Evolutionary conservation across 192 early-diverging fungal species (phyloP), one percentile per base, ranked within the genome.

Genomic region (Rhizophagus clarus): DNA sequence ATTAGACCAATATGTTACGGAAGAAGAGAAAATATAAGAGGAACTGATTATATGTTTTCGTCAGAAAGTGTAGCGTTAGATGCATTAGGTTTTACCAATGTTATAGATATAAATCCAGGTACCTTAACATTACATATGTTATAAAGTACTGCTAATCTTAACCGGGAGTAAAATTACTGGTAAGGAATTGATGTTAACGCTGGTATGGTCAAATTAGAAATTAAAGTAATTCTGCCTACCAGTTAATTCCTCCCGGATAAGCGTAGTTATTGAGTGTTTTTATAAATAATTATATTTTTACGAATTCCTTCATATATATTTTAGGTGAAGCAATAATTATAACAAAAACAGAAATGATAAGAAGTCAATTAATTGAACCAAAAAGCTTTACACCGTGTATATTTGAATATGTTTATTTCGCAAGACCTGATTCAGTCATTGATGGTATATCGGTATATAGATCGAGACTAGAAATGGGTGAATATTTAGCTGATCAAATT

Each of bases 321-420:
- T 40, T 47, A 89, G 89, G 95, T 49, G 97, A 99, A 88, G 97
- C 96, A 0, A 85, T 99, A 29, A 98, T 99, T 72, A 94, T 99
- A 45, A 95, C 96, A 66, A 93, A 92, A 79, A 85, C 87, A 34
- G 90, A 90, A 12, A 86, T 98, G 37, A 90, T 86, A 40, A 88
- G 88, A 63, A 90, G 93, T 31, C 89, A 92, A 34, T 79, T 96
- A 80, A 85, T 91, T 26, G 81, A 83, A 2, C 74, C 87, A 40
- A 84, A 85, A 31, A 61, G 78, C 56, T 86, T 90, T 63, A 89
- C 98, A n/a, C 98, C 97, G 32, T 99, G 97, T 87, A 96, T 99
- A 84, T 99, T 99, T 81, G 98, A 99, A 87, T 98, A 96, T 80
- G 98, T 99, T 67, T 95, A 99, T 89, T 99, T 99, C 92, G 97